Conservation (phyloP, 768 basidiomycete genomes). For the Suillus tomentosus region DNA sequence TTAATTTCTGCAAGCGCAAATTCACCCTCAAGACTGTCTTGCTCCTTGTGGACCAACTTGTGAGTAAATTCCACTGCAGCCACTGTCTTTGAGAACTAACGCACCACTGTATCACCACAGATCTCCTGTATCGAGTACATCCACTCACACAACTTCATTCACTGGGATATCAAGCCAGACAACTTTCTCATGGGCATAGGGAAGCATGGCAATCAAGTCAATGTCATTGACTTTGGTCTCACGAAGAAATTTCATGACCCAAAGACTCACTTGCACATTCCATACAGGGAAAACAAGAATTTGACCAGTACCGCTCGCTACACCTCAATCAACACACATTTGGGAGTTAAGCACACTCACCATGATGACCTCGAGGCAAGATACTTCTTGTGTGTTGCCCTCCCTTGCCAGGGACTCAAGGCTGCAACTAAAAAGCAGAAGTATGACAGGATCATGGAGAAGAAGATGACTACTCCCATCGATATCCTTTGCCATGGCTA, state of each 20-base stretch:
- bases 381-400: conserved; percentile 97
- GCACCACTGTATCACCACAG: conserved; percentile 45
- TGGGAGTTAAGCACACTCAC: conserved; percentile 97
- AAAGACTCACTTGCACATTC: conserved; percentile 99
- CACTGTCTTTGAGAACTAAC: conserved; percentile 43
- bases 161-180: conserved; percentile 98
- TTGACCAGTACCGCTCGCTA: conserved; percentile 98
- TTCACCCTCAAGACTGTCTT: conserved; percentile 97
- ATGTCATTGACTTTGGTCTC: conserved; percentile 96
- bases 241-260: conserved; percentile 99
- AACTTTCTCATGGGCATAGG: conserved; percentile 99
- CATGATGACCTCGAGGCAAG: conserved; percentile 87
- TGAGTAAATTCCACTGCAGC: conserved; percentile 41
- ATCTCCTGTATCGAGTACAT: conserved; percentile 98
- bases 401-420: conserved; percentile 99
- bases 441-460: conserved; percentile 99
- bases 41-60: conserved; percentile 94
- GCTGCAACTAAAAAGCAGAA: conserved; percentile 99
- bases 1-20: conserved; percentile 97
- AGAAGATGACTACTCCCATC: conserved; percentile 99
- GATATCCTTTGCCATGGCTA: conserved; percentile 98
- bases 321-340: conserved; percentile 98
- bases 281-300: conserved; percentile 99
- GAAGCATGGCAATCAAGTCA: conserved; percentile 99
- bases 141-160: conserved; percentile 98